Evolutionary conservation across 768 basidiomycete genomes (phyloP).

Genomic region (Clitopilus passeckerianus): DNA sequence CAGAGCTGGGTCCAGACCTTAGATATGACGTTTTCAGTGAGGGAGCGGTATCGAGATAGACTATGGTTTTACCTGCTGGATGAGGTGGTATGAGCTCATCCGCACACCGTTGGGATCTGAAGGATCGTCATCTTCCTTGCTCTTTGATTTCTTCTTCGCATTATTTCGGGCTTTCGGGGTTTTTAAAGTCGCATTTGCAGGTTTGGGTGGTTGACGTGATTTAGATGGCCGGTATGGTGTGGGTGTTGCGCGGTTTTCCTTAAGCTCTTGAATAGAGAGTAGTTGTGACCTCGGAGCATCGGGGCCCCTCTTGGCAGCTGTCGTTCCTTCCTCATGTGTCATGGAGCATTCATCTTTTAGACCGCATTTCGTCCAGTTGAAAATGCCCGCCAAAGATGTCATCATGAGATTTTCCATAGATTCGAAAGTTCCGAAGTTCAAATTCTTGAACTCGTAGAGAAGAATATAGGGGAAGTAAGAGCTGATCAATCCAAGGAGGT

Average conservation of each 20-base stretch:
- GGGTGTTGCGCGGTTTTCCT: not conserved
- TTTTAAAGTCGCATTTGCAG: not conserved
- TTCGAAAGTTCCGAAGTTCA: not conserved
- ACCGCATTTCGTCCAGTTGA: not conserved
- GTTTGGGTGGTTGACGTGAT: too few relatives aligned
- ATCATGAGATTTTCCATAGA: not conserved
- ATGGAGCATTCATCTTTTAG: too few relatives aligned
- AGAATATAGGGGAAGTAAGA: not conserved
- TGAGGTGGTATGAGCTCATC: too few relatives aligned
- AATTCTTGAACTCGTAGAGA: not conserved
- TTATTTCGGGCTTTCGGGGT: too few relatives aligned
- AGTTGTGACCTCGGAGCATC: not conserved
- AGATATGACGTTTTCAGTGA: too few relatives aligned
- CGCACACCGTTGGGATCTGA: not conserved
- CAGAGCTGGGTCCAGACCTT: constrained; percentile 8
- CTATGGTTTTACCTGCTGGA: too few relatives aligned
- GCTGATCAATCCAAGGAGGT: not conserved
- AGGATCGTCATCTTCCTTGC: too few relatives aligned
- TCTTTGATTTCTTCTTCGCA: too few relatives aligned
- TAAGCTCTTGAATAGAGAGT: not conserved
- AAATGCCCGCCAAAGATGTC: not conserved
- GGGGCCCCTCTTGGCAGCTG: not conserved
- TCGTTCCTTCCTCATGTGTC: not conserved
- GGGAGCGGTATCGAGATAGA: too few relatives aligned
- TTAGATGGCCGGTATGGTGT: too few relatives aligned